Percentiles rank a stretch among this genome's conserved stretches.
Conservation (phyloP, 2,329 filamentous ascomycete species). For the Apiospora kogelbergensis region DNA sequence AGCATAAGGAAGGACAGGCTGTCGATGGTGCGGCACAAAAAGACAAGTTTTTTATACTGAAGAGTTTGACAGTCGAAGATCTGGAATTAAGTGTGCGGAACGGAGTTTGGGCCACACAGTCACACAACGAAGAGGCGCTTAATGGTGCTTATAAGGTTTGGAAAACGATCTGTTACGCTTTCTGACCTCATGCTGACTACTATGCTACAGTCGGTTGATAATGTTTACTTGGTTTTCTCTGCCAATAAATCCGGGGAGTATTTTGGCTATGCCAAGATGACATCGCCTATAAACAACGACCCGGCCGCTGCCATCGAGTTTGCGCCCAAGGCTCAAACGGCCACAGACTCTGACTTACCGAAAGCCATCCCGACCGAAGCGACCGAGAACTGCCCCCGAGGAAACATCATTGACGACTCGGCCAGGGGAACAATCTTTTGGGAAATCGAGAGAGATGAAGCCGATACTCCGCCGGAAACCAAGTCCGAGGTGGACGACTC, state of each 20-base stretch:
- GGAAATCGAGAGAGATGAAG: constrained; percentile 72
- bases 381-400: constrained; percentile 75
- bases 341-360: constrained; percentile 65
- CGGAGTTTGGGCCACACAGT: constrained; percentile 90
- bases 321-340: constrained; percentile 61
- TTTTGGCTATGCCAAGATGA: constrained; percentile 92
- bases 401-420: constrained; percentile 88
- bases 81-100: constrained; percentile 85
- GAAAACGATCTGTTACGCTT: neutral
- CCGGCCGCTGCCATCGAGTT: constrained; percentile 68
- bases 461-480: constrained; percentile 28
- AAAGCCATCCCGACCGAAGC: constrained; percentile 79
- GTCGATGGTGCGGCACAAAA: constrained; percentile 36
- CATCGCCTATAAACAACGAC: constrained; percentile 78
- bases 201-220: constrained; percentile 64
- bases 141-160: constrained; percentile 80
- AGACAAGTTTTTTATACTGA: constrained; percentile 88
- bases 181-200: neutral
- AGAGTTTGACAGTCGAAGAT: constrained; percentile 89
- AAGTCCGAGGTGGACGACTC: constrained; percentile 31
- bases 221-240: constrained; percentile 90
- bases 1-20: constrained; percentile 15
- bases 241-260: constrained; percentile 98
- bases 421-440: constrained; percentile 96
- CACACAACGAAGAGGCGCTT: constrained; percentile 83